Evolutionary conservation across 176 grass and related monocot genomes (phyloP).

Genomic region (Raddia distichophylla): DNA sequence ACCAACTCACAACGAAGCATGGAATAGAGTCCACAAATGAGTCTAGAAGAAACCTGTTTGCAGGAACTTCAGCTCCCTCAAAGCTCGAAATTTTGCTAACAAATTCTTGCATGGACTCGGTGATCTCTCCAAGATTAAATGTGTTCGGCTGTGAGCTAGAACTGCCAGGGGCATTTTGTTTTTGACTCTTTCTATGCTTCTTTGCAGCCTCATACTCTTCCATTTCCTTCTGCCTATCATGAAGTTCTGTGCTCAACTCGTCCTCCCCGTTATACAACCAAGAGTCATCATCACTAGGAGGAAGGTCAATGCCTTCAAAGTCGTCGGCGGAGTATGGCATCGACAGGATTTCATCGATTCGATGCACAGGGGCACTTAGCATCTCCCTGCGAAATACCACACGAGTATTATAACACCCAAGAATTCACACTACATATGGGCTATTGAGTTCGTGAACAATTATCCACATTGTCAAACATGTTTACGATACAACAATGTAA

Average conservation of each 20-base stretch:
- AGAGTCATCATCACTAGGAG: slow-evolving; percentile 73
- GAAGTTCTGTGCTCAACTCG: slow-evolving; percentile 74
- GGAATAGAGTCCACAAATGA: slow-evolving; percentile 11
- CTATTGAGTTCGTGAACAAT: slow-evolving; percentile 15
- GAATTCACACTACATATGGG: neutral
- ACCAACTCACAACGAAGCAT: slow-evolving; percentile 5
- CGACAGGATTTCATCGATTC: slow-evolving; percentile 85
- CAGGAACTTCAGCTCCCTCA: slow-evolving; percentile 91
- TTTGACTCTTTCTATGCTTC: slow-evolving; percentile 61
- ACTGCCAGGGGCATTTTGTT: slow-evolving; percentile 44
- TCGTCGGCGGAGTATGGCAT: slow-evolving; percentile 62
- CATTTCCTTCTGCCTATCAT: slow-evolving; percentile 83
- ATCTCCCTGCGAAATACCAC: slow-evolving; percentile 65
- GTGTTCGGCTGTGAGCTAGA: slow-evolving; percentile 52
- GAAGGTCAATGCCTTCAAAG: slow-evolving; percentile 64
- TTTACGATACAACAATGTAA: neutral
- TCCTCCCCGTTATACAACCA: slow-evolving; percentile 89
- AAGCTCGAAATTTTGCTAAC: slow-evolving; percentile 84
- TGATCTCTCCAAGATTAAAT: slow-evolving; percentile 82
- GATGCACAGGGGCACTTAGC: slow-evolving; percentile 67
- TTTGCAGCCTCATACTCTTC: slow-evolving; percentile 75
- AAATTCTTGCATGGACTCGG: slow-evolving; percentile 91
- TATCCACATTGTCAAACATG: neutral
- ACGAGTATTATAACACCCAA: neutral
- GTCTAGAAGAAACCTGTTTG: slow-evolving; percentile 60